These are phyloP conservation scores for Handroanthus guayacan DNA, from an alignment of 257 asterid species.

Conservation along the genomic window DNA sequence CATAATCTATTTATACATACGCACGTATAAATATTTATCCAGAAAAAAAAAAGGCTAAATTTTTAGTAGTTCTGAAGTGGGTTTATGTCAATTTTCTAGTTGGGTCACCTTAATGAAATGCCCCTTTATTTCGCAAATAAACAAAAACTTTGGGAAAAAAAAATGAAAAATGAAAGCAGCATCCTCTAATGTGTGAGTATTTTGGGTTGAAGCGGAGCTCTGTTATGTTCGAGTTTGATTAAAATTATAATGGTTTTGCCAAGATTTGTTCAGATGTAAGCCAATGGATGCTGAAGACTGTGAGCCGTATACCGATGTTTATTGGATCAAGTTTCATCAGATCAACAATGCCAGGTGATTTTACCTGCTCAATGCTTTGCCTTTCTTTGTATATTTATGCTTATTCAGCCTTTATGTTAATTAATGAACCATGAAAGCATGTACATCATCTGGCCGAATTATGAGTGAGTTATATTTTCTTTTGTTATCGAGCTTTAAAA, in stretches of 20 bases:
- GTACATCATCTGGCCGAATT: not conserved
- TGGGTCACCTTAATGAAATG: not conserved
- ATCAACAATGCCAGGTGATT: constrained; percentile 78
- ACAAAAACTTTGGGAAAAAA: not conserved
- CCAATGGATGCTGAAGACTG: constrained; percentile 97
- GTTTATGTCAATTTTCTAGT: not conserved
- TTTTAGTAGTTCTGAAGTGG: not conserved
- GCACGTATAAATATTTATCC: not conserved
- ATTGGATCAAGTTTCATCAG: constrained; percentile 79
- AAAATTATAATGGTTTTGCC: not conserved
- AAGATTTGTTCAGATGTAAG: constrained; percentile 64
- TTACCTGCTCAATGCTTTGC: not conserved
- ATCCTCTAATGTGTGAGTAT: constrained; percentile 3
- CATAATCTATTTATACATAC: not conserved
- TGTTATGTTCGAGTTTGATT: constrained; percentile 15
- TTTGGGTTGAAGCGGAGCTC: constrained; percentile 8
- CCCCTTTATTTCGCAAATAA: not conserved
- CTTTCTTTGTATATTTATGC: constrained; percentile 26
- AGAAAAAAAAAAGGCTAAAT: not conserved
- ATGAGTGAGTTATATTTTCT: constrained; percentile 3
- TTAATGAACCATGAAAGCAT: constrained; percentile 11
- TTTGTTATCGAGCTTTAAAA: not conserved
- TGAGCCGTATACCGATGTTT: constrained; percentile 81
- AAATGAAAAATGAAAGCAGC: not conserved
- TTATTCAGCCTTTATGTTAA: not conserved